A percentile compares a stretch with the other conserved stretches of the same genome.
Conservation (phyloP, 1,284 basidiomycete genomes). For the Phellinidium pouzarii region DNA sequence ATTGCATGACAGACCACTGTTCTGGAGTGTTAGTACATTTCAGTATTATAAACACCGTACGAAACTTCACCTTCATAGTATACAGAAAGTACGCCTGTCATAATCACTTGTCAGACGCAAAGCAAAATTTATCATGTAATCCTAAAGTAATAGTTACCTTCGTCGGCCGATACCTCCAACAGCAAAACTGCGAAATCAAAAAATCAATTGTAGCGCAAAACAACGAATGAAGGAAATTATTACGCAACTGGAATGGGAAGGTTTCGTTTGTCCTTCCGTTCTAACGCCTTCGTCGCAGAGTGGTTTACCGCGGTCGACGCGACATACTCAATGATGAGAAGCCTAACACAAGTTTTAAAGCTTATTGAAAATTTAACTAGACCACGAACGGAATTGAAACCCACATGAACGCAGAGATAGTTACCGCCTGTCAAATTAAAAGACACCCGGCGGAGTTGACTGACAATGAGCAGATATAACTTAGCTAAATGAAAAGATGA, state of each 20-base stretch:
- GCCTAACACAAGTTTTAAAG: constrained; percentile 32
- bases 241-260: constrained; percentile 64
- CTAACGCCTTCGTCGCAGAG: constrained; percentile 58
- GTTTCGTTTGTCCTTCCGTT: constrained; percentile 71
- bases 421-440: constrained; percentile 71
- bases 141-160: constrained; percentile 41
- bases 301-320: constrained; percentile 59
- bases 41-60: neutral
- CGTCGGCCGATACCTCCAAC: constrained; percentile 72
- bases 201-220: neutral
- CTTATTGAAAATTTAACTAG: constrained; percentile 16
- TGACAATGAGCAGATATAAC: no score
- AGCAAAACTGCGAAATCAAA: constrained; percentile 49
- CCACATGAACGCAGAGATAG: constrained; percentile 72
- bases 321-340: constrained; percentile 82
- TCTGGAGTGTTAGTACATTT: neutral
- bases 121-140: constrained; percentile 10
- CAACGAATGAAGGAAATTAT: neutral
- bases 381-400: constrained; percentile 28
- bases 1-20: constrained; percentile 79
- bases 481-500: constrained; percentile 4
- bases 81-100: constrained; percentile 79
- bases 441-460: constrained; percentile 24
- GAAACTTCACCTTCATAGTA: constrained; percentile 59
- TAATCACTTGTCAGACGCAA: neutral